Evolutionary conservation across 2,329 filamentous ascomycete species (phyloP).

Genomic region (Alternaria dauci): DNA sequence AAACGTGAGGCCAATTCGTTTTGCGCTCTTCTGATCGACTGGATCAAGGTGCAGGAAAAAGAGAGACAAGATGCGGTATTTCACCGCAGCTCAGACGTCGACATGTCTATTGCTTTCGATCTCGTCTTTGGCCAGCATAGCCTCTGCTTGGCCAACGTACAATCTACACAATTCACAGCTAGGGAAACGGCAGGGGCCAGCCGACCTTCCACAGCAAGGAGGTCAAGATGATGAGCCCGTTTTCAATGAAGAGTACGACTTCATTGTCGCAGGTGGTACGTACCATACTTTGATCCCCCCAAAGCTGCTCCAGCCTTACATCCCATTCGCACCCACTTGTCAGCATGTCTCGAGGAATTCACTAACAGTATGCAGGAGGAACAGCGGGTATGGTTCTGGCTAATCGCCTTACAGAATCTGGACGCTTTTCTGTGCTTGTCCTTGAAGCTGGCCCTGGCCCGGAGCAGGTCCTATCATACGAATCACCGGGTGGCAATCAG

Average conservation of each 20-base stretch:
- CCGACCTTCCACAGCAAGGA: conserved; percentile 15
- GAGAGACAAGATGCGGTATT: conserved; percentile 8
- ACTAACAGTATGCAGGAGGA: conserved; percentile 20
- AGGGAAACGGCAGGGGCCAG: conserved; percentile 20
- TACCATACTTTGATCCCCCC: neutral
- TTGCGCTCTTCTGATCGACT: neutral
- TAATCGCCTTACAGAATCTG: conserved; percentile 35
- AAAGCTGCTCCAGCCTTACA: no score
- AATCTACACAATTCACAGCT: conserved; percentile 24
- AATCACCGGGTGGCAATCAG: conserved; percentile 40
- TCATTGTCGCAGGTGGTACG: conserved; percentile 30
- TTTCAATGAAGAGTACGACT: conserved; percentile 32
- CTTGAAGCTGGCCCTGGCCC: conserved; percentile 44
- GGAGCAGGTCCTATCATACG: conserved; percentile 42
- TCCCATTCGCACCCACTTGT: neutral
- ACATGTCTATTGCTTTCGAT: conserved; percentile 16
- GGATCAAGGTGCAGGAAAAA: neutral
- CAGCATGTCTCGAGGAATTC: no score
- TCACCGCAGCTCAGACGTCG: conserved; percentile 10
- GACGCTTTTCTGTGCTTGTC: conserved; percentile 39
- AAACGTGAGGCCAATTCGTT: neutral
- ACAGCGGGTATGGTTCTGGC: conserved; percentile 40
- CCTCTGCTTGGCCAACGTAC: conserved; percentile 25
- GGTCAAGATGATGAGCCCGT: conserved; percentile 11
- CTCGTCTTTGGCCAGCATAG: conserved; percentile 11